Conservation (phyloP, 768 basidiomycete species). For the Trametes maxima region DNA sequence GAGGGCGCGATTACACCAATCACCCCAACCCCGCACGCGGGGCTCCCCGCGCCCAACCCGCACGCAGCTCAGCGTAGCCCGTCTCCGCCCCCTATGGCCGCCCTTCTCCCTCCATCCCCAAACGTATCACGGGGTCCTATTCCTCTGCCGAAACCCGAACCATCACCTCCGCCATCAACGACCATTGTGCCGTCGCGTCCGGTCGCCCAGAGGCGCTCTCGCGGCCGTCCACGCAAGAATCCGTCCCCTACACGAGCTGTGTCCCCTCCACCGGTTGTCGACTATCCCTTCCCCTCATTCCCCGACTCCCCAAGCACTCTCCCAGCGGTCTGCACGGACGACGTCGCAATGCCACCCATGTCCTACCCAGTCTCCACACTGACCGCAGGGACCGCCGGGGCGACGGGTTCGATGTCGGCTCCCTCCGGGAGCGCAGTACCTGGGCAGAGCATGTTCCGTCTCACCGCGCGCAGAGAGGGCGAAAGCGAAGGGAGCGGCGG, state of each 20-base stretch:
- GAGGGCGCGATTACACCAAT: constrained; percentile 23
- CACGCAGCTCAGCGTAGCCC: not conserved
- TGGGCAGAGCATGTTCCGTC: constrained; percentile 30
- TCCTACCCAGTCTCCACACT: not conserved
- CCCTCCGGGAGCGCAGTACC: not conserved
- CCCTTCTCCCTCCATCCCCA: not conserved
- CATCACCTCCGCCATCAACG: too few relatives aligned
- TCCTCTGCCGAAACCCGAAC: not conserved
- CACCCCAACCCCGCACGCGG: not conserved
- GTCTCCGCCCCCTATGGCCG: constrained; percentile 10
- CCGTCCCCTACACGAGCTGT: not conserved
- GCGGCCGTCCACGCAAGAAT: constrained; percentile 25
- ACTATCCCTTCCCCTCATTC: constrained; percentile 23
- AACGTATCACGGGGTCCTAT: not conserved
- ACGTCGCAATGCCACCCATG: not conserved
- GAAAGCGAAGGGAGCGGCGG: not conserved
- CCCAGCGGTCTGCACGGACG: not conserved
- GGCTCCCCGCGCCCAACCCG: not conserved
- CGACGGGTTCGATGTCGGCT: not conserved
- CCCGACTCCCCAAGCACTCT: not conserved
- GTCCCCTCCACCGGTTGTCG: constrained; percentile 15
- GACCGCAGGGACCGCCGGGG: not conserved
- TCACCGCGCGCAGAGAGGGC: constrained; percentile 8
- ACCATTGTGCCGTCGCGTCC: too few relatives aligned
- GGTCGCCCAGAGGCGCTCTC: constrained; percentile 10